Percentiles rank a stretch among this genome's conserved stretches.
Conservation (phyloP, 257 asterid species). For the Capsicum chinense region DNA sequence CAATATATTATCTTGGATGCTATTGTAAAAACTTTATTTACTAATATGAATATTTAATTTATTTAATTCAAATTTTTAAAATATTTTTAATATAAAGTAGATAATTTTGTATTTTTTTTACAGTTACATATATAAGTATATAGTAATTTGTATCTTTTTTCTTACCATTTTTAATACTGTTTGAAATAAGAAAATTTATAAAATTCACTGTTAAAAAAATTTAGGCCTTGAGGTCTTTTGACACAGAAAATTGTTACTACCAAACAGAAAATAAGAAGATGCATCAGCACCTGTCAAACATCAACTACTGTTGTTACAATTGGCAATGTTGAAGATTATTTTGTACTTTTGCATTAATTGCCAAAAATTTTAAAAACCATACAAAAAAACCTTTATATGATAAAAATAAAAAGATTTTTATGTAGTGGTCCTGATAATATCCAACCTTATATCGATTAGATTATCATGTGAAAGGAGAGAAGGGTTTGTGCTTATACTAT, state of each 20-base stretch:
- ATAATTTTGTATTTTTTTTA: no score
- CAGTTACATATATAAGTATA: no score
- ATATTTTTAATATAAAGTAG: no score
- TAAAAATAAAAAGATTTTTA: not conserved
- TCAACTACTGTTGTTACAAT: not conserved
- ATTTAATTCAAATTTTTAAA: no score
- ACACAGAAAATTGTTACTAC: not conserved
- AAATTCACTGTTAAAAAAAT: no score
- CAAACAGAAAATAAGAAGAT: slow-evolving; percentile 11
- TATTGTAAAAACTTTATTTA: no score
- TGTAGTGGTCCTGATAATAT: slow-evolving; percentile 34
- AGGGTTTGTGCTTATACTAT: slow-evolving; percentile 30
- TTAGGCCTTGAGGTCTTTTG: not conserved
- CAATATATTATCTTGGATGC: no score
- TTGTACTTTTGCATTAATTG: slow-evolving; percentile 13
- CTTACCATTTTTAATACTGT: no score
- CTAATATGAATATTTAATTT: no score
- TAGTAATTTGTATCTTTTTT: no score
- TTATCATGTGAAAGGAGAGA: slow-evolving; percentile 30
- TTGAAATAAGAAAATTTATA: no score
- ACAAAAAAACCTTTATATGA: not conserved
- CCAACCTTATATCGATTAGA: slow-evolving; percentile 29
- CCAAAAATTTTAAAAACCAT: not conserved
- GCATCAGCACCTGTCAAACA: not conserved
- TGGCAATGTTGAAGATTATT: not conserved